These are phyloP conservation scores for Medicago truncatula DNA, from an alignment of 306 rosid genomes.

Conservation along the genomic window DNA sequence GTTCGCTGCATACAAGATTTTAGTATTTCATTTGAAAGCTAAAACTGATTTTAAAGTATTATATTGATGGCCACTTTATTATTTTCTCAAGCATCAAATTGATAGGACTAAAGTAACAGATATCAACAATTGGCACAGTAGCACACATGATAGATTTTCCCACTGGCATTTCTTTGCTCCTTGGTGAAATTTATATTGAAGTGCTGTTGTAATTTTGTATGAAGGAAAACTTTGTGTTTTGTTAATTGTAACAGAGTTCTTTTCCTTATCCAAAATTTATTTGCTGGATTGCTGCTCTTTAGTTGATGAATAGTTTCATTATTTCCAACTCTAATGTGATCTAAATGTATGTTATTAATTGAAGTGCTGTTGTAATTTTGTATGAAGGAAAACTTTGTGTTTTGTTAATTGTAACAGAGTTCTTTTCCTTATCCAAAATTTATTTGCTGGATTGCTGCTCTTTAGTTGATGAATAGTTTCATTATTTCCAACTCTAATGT, in stretches of 20 bases:
- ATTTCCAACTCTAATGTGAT: neutral
- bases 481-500: neutral
- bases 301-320: neutral
- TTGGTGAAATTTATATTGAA: slow-evolving; percentile 32
- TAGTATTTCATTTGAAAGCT: slow-evolving; percentile 2
- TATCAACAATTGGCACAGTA: slow-evolving; percentile 15
- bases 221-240: slow-evolving; percentile 25
- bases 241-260: slow-evolving; percentile 21
- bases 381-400: slow-evolving; percentile 26
- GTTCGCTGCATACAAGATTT: neutral
- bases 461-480: slow-evolving; percentile 2
- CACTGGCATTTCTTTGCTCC: slow-evolving; percentile 14
- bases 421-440: neutral
- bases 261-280: neutral
- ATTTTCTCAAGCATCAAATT: slow-evolving; percentile 27
- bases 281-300: slow-evolving; percentile 34
- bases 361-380: slow-evolving; percentile 10
- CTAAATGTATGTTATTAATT: slow-evolving; percentile 10
- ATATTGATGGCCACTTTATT: neutral
- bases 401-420: slow-evolving; percentile 24
- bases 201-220: slow-evolving; percentile 19
- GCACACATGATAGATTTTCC: neutral
- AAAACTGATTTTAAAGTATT: neutral
- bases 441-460: slow-evolving; percentile 35
- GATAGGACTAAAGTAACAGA: slow-evolving; percentile 4